Evolutionary conservation across 2,329 filamentous ascomycete species (phyloP).

Genomic region (Fusarium sp.): DNA sequence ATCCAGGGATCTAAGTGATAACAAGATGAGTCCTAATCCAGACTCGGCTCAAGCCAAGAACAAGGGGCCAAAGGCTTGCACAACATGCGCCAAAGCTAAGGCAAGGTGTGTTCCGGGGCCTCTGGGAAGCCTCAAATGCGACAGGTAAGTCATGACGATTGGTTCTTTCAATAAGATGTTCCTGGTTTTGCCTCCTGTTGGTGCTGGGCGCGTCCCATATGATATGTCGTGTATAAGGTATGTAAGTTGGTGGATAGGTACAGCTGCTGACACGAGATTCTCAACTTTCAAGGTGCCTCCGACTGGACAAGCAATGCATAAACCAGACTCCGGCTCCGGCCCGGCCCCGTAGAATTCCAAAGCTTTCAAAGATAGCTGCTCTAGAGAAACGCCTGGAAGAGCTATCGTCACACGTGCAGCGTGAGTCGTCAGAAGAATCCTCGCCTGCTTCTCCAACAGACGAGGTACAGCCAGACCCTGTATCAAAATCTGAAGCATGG

Average conservation of each 20-base stretch:
- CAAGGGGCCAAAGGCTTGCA: conserved; percentile 64
- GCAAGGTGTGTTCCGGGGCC: conserved; percentile 62
- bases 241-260: conserved; percentile 16
- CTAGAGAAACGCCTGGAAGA: conserved; percentile 65
- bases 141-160: conserved; percentile 57
- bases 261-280: conserved; percentile 28
- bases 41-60: conserved; percentile 44
- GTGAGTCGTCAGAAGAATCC: conserved; percentile 36
- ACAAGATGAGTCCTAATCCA: conserved; percentile 44
- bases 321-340: conserved; percentile 63
- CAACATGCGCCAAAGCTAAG: conserved; percentile 66
- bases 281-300: conserved; percentile 58
- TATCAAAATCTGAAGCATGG: conserved; percentile 34
- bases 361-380: conserved; percentile 64
- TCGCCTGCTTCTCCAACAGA: conserved; percentile 17
- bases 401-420: conserved; percentile 61
- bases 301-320: conserved; percentile 62
- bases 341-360: conserved; percentile 61
- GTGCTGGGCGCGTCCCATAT: background rate
- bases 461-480: conserved; percentile 18
- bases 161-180: conserved; percentile 3
- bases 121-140: conserved; percentile 58
- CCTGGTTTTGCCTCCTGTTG: conserved; percentile 1
- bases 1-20: conserved; percentile 31
- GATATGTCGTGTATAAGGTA: conserved; percentile 4